Evolutionary conservation across 2,329 filamentous ascomycete genomes (phyloP).

Genomic region (Fusarium concolor): DNA sequence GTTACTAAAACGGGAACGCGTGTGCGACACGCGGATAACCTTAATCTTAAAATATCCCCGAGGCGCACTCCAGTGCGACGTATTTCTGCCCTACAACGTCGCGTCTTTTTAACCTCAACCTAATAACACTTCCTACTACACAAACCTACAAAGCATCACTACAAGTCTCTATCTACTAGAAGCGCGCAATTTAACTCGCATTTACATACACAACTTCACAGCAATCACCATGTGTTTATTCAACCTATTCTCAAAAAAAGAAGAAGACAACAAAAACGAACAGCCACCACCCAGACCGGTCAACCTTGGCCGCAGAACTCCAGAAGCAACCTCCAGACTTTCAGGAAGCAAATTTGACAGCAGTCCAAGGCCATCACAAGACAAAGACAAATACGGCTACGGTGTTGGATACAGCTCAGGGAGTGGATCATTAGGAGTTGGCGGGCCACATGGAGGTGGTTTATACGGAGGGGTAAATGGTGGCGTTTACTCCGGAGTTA

Average conservation of each 20-base stretch:
- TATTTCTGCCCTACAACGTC: background rate
- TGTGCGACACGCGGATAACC: slow-evolving; percentile 1
- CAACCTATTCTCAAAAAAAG: slow-evolving; percentile 28
- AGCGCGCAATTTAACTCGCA: background rate
- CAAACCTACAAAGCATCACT: background rate
- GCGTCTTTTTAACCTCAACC: background rate
- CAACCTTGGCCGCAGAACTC: slow-evolving; percentile 24
- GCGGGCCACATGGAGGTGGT: slow-evolving; percentile 11
- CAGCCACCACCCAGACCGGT: slow-evolving; percentile 15
- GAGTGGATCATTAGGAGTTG: slow-evolving; percentile 10
- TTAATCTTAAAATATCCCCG: slow-evolving; percentile 14
- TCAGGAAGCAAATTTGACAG: slow-evolving; percentile 22
- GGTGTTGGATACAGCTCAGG: slow-evolving; percentile 19
- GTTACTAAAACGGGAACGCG: slow-evolving; percentile 13
- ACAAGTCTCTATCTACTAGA: background rate
- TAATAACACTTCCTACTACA: background rate
- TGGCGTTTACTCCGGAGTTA: slow-evolving; percentile 21
- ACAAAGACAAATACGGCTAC: slow-evolving; percentile 5
- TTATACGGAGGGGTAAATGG: slow-evolving; percentile 33
- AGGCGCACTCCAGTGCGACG: background rate
- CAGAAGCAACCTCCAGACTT: slow-evolving; percentile 30
- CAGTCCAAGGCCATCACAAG: slow-evolving; percentile 14
- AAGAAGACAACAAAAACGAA: slow-evolving; percentile 12
- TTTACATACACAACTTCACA: background rate
- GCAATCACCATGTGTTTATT: slow-evolving; percentile 18